These are phyloP conservation scores for Leccinellum luteum DNA, from an alignment of 768 basidiomycete genomes.

Conservation along the genomic window DNA sequence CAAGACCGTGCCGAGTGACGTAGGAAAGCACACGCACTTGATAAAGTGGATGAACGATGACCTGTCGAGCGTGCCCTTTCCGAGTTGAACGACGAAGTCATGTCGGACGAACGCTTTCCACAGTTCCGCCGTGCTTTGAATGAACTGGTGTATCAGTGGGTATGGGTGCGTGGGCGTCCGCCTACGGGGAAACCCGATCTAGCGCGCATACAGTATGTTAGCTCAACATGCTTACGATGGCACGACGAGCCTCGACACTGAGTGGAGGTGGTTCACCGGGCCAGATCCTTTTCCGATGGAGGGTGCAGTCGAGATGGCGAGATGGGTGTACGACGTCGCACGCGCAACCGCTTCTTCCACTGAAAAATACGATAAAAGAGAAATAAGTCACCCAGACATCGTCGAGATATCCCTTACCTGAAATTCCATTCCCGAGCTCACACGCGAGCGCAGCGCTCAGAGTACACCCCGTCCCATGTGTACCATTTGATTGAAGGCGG, in stretches of 20 bases:
- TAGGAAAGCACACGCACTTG: conserved; percentile 46
- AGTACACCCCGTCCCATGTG: conserved; percentile 93
- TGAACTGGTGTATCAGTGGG: conserved; percentile 66
- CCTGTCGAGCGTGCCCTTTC: conserved; percentile 62
- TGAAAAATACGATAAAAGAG: conserved; percentile 19
- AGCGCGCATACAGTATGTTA: background rate
- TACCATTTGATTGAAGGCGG: conserved; percentile 62
- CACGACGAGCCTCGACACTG: conserved; percentile 45
- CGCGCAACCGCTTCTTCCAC: conserved; percentile 55
- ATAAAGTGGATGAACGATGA: conserved; percentile 82
- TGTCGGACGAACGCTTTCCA: conserved; percentile 84
- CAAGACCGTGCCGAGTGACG: background rate
- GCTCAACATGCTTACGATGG: conserved; percentile 47
- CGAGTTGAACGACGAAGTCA: conserved; percentile 77
- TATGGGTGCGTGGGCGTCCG: conserved; percentile 59
- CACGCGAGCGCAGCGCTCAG: conserved; percentile 80
- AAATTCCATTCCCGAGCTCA: conserved; percentile 49
- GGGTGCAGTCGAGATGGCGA: conserved; percentile 67
- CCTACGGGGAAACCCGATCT: conserved; percentile 34
- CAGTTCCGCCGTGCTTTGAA: conserved; percentile 47
- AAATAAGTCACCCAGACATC: background rate
- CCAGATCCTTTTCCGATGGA: conserved; percentile 75
- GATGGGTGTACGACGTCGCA: conserved; percentile 72
- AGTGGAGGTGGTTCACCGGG: conserved; percentile 84
- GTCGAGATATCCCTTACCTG: conserved; percentile 33